Evolutionary conservation across 2,329 filamentous ascomycete species (phyloP).

Genomic region (Apiospora aurea): DNA sequence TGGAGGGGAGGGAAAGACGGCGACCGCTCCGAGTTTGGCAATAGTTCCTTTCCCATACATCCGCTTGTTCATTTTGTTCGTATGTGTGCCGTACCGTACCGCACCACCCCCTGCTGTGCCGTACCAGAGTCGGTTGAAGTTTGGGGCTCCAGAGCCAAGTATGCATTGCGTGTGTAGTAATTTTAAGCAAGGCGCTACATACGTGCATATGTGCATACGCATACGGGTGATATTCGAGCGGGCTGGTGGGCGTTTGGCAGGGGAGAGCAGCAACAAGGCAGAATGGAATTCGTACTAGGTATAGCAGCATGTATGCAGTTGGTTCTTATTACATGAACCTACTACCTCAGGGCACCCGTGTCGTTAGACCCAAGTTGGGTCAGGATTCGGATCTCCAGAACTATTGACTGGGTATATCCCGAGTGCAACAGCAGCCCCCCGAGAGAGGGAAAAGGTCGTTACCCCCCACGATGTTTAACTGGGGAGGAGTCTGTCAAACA

Average conservation of each 20-base stretch:
- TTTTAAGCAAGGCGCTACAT: neutral
- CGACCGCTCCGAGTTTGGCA: neutral
- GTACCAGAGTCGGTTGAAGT: conserved; percentile 3
- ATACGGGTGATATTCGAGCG: neutral
- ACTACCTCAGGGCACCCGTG: neutral
- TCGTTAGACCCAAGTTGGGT: neutral
- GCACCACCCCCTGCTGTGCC: neutral
- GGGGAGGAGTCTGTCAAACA: neutral
- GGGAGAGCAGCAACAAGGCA: neutral
- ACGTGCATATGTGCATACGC: neutral
- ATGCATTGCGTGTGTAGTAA: neutral
- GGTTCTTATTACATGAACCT: neutral
- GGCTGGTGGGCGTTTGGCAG: no score
- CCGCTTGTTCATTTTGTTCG: neutral
- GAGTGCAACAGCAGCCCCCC: neutral
- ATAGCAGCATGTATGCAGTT: conserved; percentile 6
- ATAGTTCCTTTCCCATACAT: neutral
- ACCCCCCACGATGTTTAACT: neutral
- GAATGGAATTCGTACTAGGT: neutral
- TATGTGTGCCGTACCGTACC: conserved; percentile 11
- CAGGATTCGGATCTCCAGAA: conserved; percentile 19
- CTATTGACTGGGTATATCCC: conserved; percentile 12
- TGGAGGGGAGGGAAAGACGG: neutral
- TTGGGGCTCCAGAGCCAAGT: conserved; percentile 8
- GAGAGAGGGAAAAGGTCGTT: neutral